Base-by-base conservation (phyloP, 2,329 filamentous ascomycete genomes). In the Colletotrichum theobromicola region DNA sequence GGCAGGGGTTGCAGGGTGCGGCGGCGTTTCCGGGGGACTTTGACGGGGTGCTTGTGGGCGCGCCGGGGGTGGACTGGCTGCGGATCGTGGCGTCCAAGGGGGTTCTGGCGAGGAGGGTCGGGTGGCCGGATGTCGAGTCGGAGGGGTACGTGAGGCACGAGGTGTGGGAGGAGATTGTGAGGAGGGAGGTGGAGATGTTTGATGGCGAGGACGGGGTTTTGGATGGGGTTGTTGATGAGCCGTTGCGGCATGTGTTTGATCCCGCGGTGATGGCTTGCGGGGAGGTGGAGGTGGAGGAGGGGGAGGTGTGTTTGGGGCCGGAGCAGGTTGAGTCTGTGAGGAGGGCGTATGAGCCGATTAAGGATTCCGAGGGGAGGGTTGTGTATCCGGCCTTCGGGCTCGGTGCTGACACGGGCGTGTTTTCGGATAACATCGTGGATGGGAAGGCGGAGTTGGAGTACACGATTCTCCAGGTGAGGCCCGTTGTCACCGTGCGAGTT, bases 191-290 rank as follows among this genome's bases (percentile, higher is more conserved):
- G n/a, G 55, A 28, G 28, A 60, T 60, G 55, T 21, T 32, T 76
- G 89, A 90, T 78, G 80, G 70, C 5, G 79, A 86, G 50, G 89
- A 90, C 77, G 88, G 88, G 2, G 81, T 88, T 8, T 71, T 79
- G 5, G 89, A 91, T 74, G 85, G 83, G 21, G 87, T 90, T 75
- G 82, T 90, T 5, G 55, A 60, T 30, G 55, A 60, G 55, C 55
- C 18, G 2, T 5, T 53, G 86, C 85, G 62, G 80, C 84, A 26
- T 87, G 88, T 0, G 80, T 81, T 10, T 90, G 89, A 84, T 65
- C 85, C 84, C 9, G 80, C 83, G 18, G 77, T 81, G 5, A 80
- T 89, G 9, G 81, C 84, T 18, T 88, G 87, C 74, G 75, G 24
- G 10, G 34, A 24, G 63, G 18, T 15, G 46, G 53, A 18, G n/a